Evolutionary conservation across 768 basidiomycete genomes (phyloP), one percentile per base, ranked within the genome.

Genomic region (Pleurotus tuber-regium): DNA sequence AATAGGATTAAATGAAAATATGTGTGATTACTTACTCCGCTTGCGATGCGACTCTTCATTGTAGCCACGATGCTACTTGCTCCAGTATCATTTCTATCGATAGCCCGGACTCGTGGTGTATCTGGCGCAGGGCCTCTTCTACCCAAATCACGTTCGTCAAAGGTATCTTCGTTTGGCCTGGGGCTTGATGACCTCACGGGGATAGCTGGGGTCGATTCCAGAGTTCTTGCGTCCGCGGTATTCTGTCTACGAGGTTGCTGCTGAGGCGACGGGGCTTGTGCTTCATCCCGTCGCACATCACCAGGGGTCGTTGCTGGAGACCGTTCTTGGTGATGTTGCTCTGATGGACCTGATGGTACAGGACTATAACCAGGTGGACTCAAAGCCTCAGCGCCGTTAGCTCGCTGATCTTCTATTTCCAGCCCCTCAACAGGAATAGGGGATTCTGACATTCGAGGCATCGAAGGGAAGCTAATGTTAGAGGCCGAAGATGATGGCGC

Each of bases 21-120:
- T 6, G 18, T 29, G 50, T 49, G 12, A 54, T 35, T 33, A 70
- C 83, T 38, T 58, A 88, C 87, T 50, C 65, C 71, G 35, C 68
- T 74, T 18, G 79, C 74, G 57, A 86, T 89, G 43, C 78, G 79
- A 60, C 77, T 78, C 38, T 84, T 76, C 74, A 92, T 82, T 1
- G 80, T 79, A 36, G 87, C 84, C 39, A 91, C 87, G 21, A 85
- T 67, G 57, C 60, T 76, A 54, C 79, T 84, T 33, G 65, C 73
- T 4, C 73, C 75, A 2, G 82, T 79, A 39, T 84, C 81, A 18
- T 65, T 72, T 54, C 79, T 74, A 44, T 84, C 80, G 3, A 81
- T 57, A 12, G 60, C 29, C 48, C 31, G 19, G 29, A 36, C 36
- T 19, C 29, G 23, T 9, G 39, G 10, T 38, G 48, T 36, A 36